Evolutionary conservation across 345 rosid genomes (phyloP).

Genomic region (Viola odorata): DNA sequence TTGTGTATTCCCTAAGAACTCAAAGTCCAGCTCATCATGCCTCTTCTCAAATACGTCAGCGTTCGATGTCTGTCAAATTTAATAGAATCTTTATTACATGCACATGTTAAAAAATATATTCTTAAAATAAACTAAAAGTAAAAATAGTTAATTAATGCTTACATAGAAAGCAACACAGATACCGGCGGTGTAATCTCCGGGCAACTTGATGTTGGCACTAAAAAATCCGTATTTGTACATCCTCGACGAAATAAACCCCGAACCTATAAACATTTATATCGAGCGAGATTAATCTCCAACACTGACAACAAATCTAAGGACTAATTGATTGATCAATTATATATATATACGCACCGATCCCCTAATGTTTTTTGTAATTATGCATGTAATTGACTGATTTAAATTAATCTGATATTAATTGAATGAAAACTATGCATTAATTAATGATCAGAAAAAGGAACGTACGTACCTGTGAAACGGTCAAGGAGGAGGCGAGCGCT

Average conservation of each 20-base stretch:
- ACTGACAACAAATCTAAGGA: not conserved
- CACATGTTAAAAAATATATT: not conserved
- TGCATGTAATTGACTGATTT: too few relatives aligned
- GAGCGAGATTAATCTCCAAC: not conserved
- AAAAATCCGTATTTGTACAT: slow-evolving; percentile 80
- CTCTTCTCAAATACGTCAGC: slow-evolving; percentile 70
- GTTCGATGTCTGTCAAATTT: slow-evolving; percentile 57
- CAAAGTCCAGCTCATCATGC: slow-evolving; percentile 92
- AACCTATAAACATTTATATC: slow-evolving; percentile 33
- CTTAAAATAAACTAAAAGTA: not conserved
- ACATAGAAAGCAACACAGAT: slow-evolving; percentile 87
- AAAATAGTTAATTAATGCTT: slow-evolving; percentile 4
- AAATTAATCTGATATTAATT: not conserved
- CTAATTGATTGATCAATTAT: not conserved
- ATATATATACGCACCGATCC: not conserved
- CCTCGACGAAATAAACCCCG: slow-evolving; percentile 83
- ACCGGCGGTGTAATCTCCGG: slow-evolving; percentile 79
- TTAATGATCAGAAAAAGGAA: not conserved
- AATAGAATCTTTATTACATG: not conserved
- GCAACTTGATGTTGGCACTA: slow-evolving; percentile 84
- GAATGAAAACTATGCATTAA: not conserved
- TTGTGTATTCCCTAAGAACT: slow-evolving; percentile 73
- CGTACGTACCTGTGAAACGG: slow-evolving; percentile 56
- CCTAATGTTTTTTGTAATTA: too few relatives aligned
- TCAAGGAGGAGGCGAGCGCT: slow-evolving; percentile 88